Evolutionary conservation across 169 alveolate genomes (phyloP), one percentile per base, ranked within the genome.

Genomic region (Plasmodium blacklocki): DNA sequence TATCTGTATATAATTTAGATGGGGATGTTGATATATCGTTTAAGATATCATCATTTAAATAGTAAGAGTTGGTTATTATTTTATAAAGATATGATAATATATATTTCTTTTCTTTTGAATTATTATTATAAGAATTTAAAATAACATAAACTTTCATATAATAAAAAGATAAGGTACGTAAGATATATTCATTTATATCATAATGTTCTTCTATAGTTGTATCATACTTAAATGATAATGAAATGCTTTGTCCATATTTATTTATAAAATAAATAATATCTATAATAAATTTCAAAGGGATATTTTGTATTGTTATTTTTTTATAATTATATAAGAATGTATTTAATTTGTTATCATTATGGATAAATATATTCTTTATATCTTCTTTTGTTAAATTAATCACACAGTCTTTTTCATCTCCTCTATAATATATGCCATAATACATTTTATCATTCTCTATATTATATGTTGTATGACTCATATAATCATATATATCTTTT

Each of bases 301-400:
- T 14, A 9, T 70, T 70, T 70, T 70, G 15, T 11, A 70, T 18
- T 3, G 1, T 49, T 19, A 47, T 70, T 19, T 70, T 70, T 70
- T 70, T 32, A 50, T 70, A 70, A 70, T 70, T 59, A 70, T 70
- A 70, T 70, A 70, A 70, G 23, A 70, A 70, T 2, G 45, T 70
- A 50, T 70, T 70, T 70, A 70, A 45, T 47, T 49, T 23, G 15
- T 70, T 62, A n/a, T 47, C 23, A 15, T 70, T 39, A 21, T 62
- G 21, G 1, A 50, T 49, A 70, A 70, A 70, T 15, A 70, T 3
- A 26, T 21, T 12, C 50, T 29, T 64, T 29, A 64, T 9, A 64
- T 64, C 73, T 11, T 23, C 50, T 18, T 60, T 21, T 60, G 8
- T 26, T 7, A 21, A 21, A 21, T n/a, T 18, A 60, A 15, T 60